A percentile compares a stretch with the other conserved stretches of the same genome.
These are phyloP conservation scores for Phialophora verrucosa DNA, from an alignment of 2,329 filamentous ascomycete species.

Conservation along the genomic window DNA sequence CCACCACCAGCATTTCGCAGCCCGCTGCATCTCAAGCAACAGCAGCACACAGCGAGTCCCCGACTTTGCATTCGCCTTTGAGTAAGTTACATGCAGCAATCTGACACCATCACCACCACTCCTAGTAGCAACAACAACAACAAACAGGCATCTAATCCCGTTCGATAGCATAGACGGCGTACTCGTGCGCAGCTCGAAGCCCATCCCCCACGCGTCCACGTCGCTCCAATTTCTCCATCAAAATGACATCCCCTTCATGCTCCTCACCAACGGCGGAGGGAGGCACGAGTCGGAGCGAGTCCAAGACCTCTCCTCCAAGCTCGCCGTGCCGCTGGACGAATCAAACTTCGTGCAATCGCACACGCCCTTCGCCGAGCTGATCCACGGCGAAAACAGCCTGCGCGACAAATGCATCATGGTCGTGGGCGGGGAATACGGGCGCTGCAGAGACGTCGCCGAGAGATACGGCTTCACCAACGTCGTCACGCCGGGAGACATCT, in stretches of 20 bases:
- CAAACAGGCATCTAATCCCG: constrained; percentile 18
- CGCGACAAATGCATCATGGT: constrained; percentile 73
- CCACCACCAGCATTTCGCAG: background rate
- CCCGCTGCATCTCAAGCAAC: constrained; percentile 20
- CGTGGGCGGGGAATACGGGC: constrained; percentile 70
- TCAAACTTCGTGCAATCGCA: constrained; percentile 86
- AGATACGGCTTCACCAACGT: constrained; percentile 80
- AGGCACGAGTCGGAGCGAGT: constrained; percentile 78
- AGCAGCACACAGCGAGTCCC: constrained; percentile 16
- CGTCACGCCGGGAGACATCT: constrained; percentile 83
- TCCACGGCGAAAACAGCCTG: constrained; percentile 60
- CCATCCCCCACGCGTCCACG: constrained; percentile 77
- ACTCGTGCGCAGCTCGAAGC: constrained; percentile 79
- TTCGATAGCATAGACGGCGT: constrained; percentile 82
- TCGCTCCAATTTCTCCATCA: constrained; percentile 74
- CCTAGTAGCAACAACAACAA: background rate
- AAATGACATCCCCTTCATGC: constrained; percentile 84
- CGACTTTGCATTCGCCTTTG: constrained; percentile 40
- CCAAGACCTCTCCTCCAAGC: constrained; percentile 68
- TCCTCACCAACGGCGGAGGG: constrained; percentile 94
- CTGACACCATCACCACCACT: background rate
- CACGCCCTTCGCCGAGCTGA: constrained; percentile 80
- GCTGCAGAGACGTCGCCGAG: constrained; percentile 75
- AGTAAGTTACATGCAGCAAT: constrained; percentile 27
- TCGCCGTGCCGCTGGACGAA: constrained; percentile 66